Percentiles rank a stretch among this genome's conserved stretches.
Conservation (phyloP, 345 rosid species). For the Salix dunnii region DNA sequence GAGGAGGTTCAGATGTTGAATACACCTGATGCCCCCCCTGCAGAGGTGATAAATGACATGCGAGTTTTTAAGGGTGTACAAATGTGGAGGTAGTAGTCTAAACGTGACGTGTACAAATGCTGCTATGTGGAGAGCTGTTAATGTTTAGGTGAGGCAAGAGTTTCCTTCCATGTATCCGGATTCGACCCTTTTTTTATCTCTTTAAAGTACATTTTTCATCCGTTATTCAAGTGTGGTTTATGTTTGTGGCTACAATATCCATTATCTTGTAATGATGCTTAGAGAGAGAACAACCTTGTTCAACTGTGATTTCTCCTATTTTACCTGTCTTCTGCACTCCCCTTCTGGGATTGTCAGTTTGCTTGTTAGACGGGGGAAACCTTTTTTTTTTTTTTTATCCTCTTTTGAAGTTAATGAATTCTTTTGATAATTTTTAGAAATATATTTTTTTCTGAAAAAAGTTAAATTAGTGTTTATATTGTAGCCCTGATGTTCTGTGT, state of each 20-base stretch:
- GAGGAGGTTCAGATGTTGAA: constrained; percentile 33
- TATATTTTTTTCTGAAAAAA: too few species aligned
- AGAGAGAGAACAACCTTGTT: not conserved
- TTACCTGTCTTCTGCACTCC: not conserved
- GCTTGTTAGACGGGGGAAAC: not conserved
- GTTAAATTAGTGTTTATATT: too few species aligned
- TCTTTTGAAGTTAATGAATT: not conserved
- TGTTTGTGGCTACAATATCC: not conserved
- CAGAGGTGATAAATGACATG: constrained; percentile 21
- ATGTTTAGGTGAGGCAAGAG: constrained; percentile 30
- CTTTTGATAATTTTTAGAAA: too few species aligned
- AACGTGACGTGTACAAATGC: constrained; percentile 43
- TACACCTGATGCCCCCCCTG: constrained; percentile 22
- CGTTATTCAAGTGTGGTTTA: not conserved
- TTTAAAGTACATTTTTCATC: constrained; percentile 10
- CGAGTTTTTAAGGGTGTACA: constrained; percentile 41
- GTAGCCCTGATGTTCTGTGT: too few species aligned
- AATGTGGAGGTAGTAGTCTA: constrained; percentile 23
- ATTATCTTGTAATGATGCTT: not conserved
- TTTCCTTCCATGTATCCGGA: constrained; percentile 30
- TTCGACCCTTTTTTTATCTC: not conserved
- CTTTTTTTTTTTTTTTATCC: not conserved
- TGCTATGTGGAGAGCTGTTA: constrained; percentile 22
- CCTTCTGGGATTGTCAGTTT: not conserved
- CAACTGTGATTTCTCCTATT: not conserved